Base-by-base conservation (phyloP, 768 basidiomycete species). In the Lentinula edodes region DNA sequence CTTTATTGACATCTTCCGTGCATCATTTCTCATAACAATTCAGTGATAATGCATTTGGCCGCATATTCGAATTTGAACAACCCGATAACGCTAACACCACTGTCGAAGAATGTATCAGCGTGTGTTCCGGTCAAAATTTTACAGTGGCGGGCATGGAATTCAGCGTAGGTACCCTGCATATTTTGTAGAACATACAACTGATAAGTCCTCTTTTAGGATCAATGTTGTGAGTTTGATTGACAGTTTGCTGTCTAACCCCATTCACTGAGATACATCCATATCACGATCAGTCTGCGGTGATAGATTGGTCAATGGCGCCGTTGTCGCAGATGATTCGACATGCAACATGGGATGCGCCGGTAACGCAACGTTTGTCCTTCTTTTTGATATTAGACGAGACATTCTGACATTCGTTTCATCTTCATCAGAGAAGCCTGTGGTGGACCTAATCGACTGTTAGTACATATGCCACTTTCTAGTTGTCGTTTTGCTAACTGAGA, bases 331-430 rank as follows among this genome's bases (percentile, higher is more conserved):
- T 1, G 79, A 80, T 1, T 71, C 74, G 3, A 78, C 79, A 39
- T 95, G 93, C 68, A 83, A 81, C 69, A 90, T 88, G 88, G 79
- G 77, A 0, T 95, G 93, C 63, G 80, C 80, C 16, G 93, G 91
- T 23, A 87, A 85, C 61, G 42, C 83, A 10, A 77, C 81, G 89
- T 89, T 64, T 66, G 86, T 70, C 0, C 43, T 6, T 10, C 10
- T 39, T 5, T 36, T 18, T 28, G 28, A 13, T 32, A 36, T 0
- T 51, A 9, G 23, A 28, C n/a, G 53, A 41, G n/a, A 6, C 23
- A 16, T 35, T 52, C 20, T 63, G 34, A 58, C 35, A 20, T 36
- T 52, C 36, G 34, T 56, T 38, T 51, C 28, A 20, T 13, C 34
- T 59, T 5, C 39, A 34, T 32, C 62, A 87, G 86, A 12, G 79